phyloP scores from a whole-genome alignment of 228 moss, liverwort and hornwort genomes.

The Sphagnum fallax region DNA sequence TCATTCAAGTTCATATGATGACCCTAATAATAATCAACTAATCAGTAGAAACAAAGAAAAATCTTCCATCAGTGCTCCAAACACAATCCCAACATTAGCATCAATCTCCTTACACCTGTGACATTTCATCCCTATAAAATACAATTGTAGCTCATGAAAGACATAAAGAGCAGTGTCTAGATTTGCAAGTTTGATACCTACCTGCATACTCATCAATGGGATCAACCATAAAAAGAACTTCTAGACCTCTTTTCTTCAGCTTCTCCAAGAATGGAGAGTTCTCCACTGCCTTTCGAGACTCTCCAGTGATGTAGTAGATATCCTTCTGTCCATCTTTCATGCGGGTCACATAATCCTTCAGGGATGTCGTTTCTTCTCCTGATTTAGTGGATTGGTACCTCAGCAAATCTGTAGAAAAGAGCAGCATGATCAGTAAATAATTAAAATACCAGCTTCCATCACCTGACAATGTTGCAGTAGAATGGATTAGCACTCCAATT shows the following conservation, averaged over 20 bases:
- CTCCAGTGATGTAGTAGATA: constrained; percentile 17
- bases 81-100: no score
- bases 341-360: constrained; percentile 19
- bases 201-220: constrained; percentile 16
- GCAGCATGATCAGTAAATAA: background rate
- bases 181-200: no score
- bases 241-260: constrained; percentile 11
- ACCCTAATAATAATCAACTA: no score
- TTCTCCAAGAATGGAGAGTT: constrained; percentile 15
- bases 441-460: background rate
- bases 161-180: no score
- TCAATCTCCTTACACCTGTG: no score
- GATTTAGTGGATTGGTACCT: constrained; percentile 18
- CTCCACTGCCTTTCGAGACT: constrained; percentile 14
- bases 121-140: no score
- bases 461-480: background rate
- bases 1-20: no score
- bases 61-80: no score
- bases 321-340: constrained; percentile 22
- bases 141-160: no score
- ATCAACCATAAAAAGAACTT: constrained; percentile 17
- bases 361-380: constrained; percentile 6
- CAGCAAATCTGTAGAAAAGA: constrained; percentile 2
- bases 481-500: background rate
- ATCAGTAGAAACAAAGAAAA: no score